These are phyloP conservation scores for Phytophthora gonapodyides DNA, from an alignment of 352 stramenopile genomes.

Conservation along the genomic window DNA sequence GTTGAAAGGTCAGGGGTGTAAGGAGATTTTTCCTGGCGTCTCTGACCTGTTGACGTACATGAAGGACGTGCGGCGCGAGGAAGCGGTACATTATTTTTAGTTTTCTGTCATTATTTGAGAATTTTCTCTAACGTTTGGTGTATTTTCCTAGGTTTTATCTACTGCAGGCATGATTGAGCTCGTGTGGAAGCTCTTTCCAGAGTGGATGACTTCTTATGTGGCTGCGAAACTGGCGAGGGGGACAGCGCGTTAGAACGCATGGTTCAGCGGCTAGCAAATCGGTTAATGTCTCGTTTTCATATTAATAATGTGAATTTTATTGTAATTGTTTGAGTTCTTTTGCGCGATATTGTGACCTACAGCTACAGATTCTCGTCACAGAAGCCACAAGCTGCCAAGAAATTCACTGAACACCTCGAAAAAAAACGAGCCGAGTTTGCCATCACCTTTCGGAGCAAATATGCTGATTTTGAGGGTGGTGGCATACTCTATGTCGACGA, in stretches of 20 bases:
- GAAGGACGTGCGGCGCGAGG: neutral
- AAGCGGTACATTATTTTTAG: neutral
- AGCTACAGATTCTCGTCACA: constrained; percentile 4
- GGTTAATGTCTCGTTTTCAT: no score
- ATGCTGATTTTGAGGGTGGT: neutral
- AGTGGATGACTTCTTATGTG: no score
- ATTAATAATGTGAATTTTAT: no score
- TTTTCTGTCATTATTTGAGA: neutral
- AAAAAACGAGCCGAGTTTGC: neutral
- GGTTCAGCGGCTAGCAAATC: no score
- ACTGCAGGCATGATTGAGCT: neutral
- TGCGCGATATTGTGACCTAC: neutral
- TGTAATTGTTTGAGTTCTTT: no score
- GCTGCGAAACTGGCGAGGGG: no score
- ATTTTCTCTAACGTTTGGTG: neutral
- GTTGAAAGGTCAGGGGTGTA: constrained; percentile 3
- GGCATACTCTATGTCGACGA: neutral
- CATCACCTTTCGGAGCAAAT: neutral
- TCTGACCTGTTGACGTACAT: constrained; percentile 4
- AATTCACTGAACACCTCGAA: constrained; percentile 2
- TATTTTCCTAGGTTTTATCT: constrained; percentile 2
- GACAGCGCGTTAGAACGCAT: no score
- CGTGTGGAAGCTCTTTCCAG: neutral
- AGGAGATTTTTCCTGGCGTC: constrained; percentile 13
- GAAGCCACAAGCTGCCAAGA: constrained; percentile 5